These are phyloP conservation scores for Geotrichum citri-aurantii DNA, from an alignment of 1,139 yeast species.

Conservation along the genomic window DNA sequence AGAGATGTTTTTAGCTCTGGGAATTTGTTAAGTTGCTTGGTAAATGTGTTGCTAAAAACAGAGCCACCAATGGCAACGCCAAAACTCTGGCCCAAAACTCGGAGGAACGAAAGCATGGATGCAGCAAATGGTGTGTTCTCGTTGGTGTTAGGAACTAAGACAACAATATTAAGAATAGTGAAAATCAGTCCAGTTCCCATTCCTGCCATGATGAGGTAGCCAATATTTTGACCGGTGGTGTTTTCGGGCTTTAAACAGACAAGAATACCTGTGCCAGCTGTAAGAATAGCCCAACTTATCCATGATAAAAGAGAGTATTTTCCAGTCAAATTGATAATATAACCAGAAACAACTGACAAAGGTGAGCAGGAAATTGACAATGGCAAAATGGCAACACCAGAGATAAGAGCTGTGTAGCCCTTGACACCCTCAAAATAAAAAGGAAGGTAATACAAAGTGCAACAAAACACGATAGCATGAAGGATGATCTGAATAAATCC, in stretches of 20 bases:
- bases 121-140: constrained; percentile 50
- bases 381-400: constrained; percentile 55
- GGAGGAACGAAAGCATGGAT: constrained; percentile 45
- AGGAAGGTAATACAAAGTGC: constrained; percentile 41
- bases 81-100: constrained; percentile 47
- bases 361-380: constrained; percentile 48
- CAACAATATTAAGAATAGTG: constrained; percentile 31
- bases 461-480: constrained; percentile 43
- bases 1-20: constrained; percentile 8
- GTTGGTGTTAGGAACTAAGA: constrained; percentile 47
- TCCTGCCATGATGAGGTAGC: constrained; percentile 50
- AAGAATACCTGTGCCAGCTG: constrained; percentile 50
- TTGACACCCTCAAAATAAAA: constrained; percentile 52
- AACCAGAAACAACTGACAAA: constrained; percentile 44
- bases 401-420: constrained; percentile 43
- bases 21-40: constrained; percentile 18
- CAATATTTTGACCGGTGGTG: constrained; percentile 42
- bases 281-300: constrained; percentile 42
- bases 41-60: constrained; percentile 38
- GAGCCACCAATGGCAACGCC: constrained; percentile 49
- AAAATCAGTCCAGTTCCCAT: constrained; percentile 49
- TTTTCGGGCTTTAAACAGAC: constrained; percentile 41
- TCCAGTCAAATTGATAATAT: constrained; percentile 43
- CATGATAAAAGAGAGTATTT: constrained; percentile 35
- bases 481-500: constrained; percentile 36